Conservation (phyloP, 2,329 filamentous ascomycete genomes). For the Harringtonia lauricola region DNA sequence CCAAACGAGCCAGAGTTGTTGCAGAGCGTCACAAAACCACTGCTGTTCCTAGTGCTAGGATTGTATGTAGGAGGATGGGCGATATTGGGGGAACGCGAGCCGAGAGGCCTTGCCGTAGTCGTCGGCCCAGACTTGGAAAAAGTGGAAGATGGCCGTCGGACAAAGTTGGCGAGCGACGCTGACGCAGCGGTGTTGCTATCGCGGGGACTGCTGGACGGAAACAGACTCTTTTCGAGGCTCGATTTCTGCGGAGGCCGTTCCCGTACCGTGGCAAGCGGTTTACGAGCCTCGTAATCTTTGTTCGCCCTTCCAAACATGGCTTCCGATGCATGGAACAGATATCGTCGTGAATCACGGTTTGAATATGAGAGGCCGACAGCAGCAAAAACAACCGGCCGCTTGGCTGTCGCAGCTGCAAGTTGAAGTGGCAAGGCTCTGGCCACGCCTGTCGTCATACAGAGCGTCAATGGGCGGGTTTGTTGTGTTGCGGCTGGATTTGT, state of each 20-base stretch:
- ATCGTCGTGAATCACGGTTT: not conserved
- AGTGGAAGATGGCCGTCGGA: not conserved
- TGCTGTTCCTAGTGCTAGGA: not conserved
- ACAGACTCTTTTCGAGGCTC: slow-evolving; percentile 37
- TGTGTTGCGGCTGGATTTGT: too few relatives aligned
- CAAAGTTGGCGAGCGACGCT: slow-evolving; percentile 15
- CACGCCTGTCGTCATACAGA: slow-evolving; percentile 15
- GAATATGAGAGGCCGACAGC: not conserved
- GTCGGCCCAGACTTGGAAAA: slow-evolving; percentile 3
- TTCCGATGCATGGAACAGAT: slow-evolving; percentile 6
- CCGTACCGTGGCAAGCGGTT: slow-evolving; percentile 6
- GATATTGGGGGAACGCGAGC: slow-evolving; percentile 22
- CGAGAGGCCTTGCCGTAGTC: slow-evolving; percentile 16
- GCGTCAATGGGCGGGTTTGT: not conserved
- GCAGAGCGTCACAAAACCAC: slow-evolving; percentile 7
- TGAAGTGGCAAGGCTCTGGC: slow-evolving; percentile 9
- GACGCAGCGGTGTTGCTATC: slow-evolving; percentile 25
- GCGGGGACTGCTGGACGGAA: slow-evolving; percentile 45
- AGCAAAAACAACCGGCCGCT: slow-evolving; percentile 3
- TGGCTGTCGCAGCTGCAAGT: slow-evolving; percentile 7
- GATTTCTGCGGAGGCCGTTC: slow-evolving; percentile 13
- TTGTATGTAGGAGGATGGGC: slow-evolving; percentile 8
- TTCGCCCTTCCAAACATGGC: slow-evolving; percentile 20
- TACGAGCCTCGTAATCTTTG: slow-evolving; percentile 24
- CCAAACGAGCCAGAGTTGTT: slow-evolving; percentile 30